A percentile compares a stretch with the other conserved stretches of the same genome.
phyloP scores from a whole-genome alignment of 495 filamentous ascomycete genomes.

The Immersiella caudata region DNA sequence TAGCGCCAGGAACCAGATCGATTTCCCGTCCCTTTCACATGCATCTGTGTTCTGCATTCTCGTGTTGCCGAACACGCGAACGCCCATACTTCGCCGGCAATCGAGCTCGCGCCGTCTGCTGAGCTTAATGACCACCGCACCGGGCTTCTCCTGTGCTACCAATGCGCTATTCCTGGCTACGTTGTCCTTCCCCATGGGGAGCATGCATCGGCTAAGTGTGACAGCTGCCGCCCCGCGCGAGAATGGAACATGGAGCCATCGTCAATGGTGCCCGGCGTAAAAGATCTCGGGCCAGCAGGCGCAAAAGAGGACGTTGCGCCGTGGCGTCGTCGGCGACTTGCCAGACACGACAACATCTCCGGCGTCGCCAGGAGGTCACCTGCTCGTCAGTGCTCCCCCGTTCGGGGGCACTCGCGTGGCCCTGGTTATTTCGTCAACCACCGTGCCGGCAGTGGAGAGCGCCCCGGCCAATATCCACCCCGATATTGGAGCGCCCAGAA shows the following conservation, averaged over 20 bases:
- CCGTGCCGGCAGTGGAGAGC: neutral
- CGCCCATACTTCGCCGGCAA: neutral
- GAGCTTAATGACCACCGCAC: neutral
- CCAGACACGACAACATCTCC: slow-evolving; percentile 32
- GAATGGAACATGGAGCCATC: slow-evolving; percentile 6
- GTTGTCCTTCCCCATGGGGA: slow-evolving; percentile 16
- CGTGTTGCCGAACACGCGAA: neutral
- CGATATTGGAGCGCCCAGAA: neutral
- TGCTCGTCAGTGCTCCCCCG: slow-evolving; percentile 9
- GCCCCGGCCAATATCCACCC: neutral
- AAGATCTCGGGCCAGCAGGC: neutral
- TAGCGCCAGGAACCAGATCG: slow-evolving; percentile 15
- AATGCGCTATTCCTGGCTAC: neutral
- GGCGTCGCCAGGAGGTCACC: slow-evolving; percentile 28
- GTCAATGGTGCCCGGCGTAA: slow-evolving; percentile 2
- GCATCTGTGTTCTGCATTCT: neutral
- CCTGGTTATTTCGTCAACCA: slow-evolving; percentile 2
- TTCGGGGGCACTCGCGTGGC: neutral
- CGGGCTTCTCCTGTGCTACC: neutral
- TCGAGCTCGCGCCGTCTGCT: neutral
- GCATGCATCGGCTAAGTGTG: slow-evolving; percentile 3
- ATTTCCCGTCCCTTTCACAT: slow-evolving; percentile 17
- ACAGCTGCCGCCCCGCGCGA: neutral
- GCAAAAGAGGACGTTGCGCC: slow-evolving; percentile 16
- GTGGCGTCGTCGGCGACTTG: slow-evolving; percentile 25